Conservation (phyloP, 495 filamentous ascomycete genomes). For the Xylaria cubensis region DNA sequence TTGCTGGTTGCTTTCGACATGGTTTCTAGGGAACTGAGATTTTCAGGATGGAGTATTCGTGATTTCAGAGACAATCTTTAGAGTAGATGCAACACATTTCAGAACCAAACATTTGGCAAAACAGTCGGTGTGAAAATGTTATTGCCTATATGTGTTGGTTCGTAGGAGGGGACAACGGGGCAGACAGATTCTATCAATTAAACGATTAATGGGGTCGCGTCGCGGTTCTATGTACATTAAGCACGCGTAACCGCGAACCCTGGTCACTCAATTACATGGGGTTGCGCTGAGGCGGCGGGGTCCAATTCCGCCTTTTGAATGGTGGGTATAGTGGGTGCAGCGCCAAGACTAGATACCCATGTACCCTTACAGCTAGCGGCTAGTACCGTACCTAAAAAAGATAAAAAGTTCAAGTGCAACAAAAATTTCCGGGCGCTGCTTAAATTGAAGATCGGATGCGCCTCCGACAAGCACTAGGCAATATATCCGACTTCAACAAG, state of each 20-base stretch:
- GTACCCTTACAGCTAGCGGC: background rate
- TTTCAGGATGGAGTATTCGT: background rate
- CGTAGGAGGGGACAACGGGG: background rate
- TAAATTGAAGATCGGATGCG: conserved; percentile 5
- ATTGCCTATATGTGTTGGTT: background rate
- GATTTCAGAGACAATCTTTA: background rate
- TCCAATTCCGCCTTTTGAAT: background rate
- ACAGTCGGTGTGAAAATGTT: background rate
- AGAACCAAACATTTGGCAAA: background rate
- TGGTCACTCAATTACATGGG: background rate
- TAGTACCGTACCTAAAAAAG: background rate
- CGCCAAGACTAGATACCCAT: background rate
- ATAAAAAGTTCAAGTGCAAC: background rate
- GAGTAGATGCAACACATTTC: background rate
- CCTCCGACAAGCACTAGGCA: background rate
- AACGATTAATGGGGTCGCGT: conserved; percentile 25
- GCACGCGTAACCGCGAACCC: conserved; percentile 22
- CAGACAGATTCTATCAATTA: conserved; percentile 15
- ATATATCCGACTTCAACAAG: conserved; percentile 15
- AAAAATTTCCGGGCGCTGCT: conserved; percentile 22
- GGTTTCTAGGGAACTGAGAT: background rate
- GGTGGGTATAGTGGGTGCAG: background rate
- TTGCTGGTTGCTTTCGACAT: conserved; percentile 55
- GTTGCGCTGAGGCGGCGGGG: too few species aligned
- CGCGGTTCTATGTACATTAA: background rate